Evolutionary conservation across 345 rosid species (phyloP).

Genomic region (Kandelia obovata): DNA sequence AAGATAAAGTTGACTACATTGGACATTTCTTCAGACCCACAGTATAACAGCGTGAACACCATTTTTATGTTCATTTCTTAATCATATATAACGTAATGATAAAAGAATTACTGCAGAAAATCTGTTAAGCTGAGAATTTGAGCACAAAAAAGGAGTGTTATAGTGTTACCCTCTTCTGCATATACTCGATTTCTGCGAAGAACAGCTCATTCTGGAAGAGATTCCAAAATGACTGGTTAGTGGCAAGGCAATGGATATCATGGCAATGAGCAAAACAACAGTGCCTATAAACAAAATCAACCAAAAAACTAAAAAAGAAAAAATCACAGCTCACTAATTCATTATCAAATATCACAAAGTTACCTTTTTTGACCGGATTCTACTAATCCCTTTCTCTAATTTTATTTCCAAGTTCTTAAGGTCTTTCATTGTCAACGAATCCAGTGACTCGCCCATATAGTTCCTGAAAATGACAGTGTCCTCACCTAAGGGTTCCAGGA

Average conservation of each 20-base stretch:
- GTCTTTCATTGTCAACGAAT: constrained; percentile 45
- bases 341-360: not conserved
- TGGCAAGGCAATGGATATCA: not conserved
- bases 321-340: not conserved
- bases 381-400: constrained; percentile 73
- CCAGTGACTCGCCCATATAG: constrained; percentile 76
- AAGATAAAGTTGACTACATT: no score
- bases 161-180: constrained; percentile 61
- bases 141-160: not conserved
- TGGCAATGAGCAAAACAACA: not conserved
- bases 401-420: constrained; percentile 64
- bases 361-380: constrained; percentile 94
- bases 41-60: no score
- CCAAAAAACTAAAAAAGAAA: not conserved
- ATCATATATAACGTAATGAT: no score
- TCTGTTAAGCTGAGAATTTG: not conserved
- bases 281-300: not conserved
- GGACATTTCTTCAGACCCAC: no score
- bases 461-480: constrained; percentile 41
- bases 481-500: not conserved
- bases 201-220: constrained; percentile 70
- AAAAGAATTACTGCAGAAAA: no score
- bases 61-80: no score
- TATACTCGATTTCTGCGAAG: constrained; percentile 84
- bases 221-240: constrained; percentile 11